Base-by-base conservation (phyloP, 2,329 filamentous ascomycete species). In the Nectriaceae sp. region DNA sequence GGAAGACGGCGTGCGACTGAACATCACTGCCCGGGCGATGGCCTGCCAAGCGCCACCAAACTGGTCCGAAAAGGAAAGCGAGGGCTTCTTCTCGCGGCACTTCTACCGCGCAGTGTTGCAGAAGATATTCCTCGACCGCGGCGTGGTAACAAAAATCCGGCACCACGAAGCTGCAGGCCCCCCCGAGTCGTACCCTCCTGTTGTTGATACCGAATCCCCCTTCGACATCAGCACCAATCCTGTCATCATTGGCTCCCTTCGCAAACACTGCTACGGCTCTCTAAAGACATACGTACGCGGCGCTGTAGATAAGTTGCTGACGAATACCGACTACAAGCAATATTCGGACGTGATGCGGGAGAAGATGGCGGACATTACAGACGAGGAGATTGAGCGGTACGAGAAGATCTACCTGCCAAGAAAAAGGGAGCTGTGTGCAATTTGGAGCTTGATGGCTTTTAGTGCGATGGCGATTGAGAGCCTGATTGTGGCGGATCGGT, bases 11-110 rank as follows among this genome's bases (percentile, higher is more conserved):
- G 78, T 97, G 40, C 82, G 89, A 20, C 78, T 97, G 48, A 97
- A 99, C 69, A 96, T 97, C 65, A 99, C 94, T 4, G 91, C 94
- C 1, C 84, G 94, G 38, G 96, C 96, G 88, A 97, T 97, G 93
- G 93, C 93, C 3, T 92, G 95, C 42, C 94, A 99, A 72, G 94
- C 94, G 6, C 92, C 94, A 2, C 79, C 85, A 50, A 99, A 99
- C 73, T 99, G 94, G 94, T 88, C 88, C 2, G 75, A 77, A 20
- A 75, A 79, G 21, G 92, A 96, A 52, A 95, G 89, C 65, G 87
- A 91, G 43, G 78, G 76, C 6, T 99, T 97, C 73, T 97, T 99
- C 74, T 90, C 85, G 0, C 82, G 93, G 0, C 94, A 99, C 68
- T 96, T 94, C 70, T 99, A 88, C 74, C 88, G 94, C 38, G 90